Evolutionary conservation across 2,329 filamentous ascomycete species (phyloP).

Genomic region (Hymenoscyphus fructigenus): DNA sequence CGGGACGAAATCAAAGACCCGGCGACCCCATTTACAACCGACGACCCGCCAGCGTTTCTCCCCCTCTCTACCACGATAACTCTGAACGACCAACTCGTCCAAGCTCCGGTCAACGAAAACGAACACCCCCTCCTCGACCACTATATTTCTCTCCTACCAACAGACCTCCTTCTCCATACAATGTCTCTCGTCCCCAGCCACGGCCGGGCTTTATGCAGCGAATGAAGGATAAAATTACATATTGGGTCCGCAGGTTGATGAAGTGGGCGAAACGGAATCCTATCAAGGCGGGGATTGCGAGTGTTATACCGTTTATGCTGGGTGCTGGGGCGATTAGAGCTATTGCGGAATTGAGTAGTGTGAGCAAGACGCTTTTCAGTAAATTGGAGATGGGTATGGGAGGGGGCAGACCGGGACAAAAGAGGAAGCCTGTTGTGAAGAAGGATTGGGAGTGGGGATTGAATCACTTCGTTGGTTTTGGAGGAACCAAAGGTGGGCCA

Average conservation of each 20-base stretch:
- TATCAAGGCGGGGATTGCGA: conserved; percentile 26
- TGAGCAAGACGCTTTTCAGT: conserved; percentile 6
- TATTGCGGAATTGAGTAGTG: conserved; percentile 16
- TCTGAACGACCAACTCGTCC: neutral
- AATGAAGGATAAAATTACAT: conserved; percentile 23
- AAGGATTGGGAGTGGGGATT: conserved; percentile 27
- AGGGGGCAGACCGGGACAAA: conserved; percentile 4
- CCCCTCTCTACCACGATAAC: neutral
- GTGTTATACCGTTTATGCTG: conserved; percentile 28
- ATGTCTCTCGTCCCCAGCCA: conserved; percentile 27
- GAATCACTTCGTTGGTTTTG: conserved; percentile 31
- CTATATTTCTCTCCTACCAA: conserved; percentile 29
- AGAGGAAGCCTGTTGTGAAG: conserved; percentile 11
- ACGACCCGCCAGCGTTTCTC: neutral
- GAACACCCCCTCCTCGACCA: conserved; percentile 16
- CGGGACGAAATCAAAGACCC: neutral
- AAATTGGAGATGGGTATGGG: conserved; percentile 17
- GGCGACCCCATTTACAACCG: neutral
- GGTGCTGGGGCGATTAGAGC: conserved; percentile 20
- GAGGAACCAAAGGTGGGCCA: conserved; percentile 27
- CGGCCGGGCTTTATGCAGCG: conserved; percentile 29
- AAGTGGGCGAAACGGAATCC: conserved; percentile 29
- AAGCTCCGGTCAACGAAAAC: conserved; percentile 5
- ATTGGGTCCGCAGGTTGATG: conserved; percentile 20
- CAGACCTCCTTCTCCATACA: conserved; percentile 28